phyloP scores from a whole-genome alignment of 2,329 filamentous ascomycete genomes.

The Pseudogymnoascus sp. region DNA sequence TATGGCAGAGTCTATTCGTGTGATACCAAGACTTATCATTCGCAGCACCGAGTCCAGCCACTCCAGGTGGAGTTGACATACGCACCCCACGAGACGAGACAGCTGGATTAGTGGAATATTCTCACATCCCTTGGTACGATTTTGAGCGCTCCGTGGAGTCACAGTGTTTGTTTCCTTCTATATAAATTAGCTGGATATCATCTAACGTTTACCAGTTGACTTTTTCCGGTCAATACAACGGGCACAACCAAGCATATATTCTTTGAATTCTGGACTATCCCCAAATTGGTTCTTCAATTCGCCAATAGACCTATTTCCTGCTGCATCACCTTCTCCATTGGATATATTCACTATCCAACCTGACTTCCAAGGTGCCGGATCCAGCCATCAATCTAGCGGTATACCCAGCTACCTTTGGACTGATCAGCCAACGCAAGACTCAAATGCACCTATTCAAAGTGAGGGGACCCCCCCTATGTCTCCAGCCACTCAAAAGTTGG shows the following conservation, averaged over 20 bases:
- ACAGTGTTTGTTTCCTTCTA: constrained; percentile 11
- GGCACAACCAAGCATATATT: constrained; percentile 8
- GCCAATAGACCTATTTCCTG: not conserved
- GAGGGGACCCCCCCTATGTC: constrained; percentile 3
- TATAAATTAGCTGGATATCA: not conserved
- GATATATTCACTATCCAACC: constrained; percentile 4
- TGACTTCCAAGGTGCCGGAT: constrained; percentile 11
- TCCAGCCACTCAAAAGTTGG: not conserved
- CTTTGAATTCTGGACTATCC: not conserved
- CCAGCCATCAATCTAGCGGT: constrained; percentile 9
- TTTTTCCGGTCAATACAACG: not conserved
- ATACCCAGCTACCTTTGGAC: not conserved
- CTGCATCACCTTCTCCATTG: constrained; percentile 10
- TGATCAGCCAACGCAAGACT: not conserved
- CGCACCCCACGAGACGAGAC: constrained; percentile 13
- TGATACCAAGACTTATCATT: not conserved
- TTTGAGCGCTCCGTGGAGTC: constrained; percentile 15
- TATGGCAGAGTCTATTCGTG: not conserved
- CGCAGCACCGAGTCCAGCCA: constrained; percentile 14
- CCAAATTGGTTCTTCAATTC: not conserved
- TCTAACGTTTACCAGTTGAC: constrained; percentile 15
- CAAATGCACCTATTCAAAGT: constrained; percentile 4
- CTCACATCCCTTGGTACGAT: constrained; percentile 18
- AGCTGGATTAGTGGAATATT: constrained; percentile 15
- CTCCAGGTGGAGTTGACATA: constrained; percentile 15